Base-by-base conservation (phyloP, 1,284 basidiomycete species). In the Malassezia furfur region DNA sequence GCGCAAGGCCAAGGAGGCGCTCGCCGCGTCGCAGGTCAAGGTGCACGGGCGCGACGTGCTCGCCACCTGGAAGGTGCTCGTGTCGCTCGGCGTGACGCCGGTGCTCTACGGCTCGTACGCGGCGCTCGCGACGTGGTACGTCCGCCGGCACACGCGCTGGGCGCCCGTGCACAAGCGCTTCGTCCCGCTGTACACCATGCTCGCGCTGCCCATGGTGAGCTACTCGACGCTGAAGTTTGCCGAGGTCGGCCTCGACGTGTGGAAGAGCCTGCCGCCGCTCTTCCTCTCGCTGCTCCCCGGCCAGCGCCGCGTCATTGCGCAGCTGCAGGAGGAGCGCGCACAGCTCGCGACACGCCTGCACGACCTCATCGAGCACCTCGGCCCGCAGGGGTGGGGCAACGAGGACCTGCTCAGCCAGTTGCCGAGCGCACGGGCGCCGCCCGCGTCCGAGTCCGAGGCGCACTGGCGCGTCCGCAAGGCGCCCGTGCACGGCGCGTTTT, bases 1-100 rank as follows among this genome's bases (percentile, higher is more conserved):
- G 60, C 82, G 82, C 72, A 98, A 96, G 76, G 91, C 93, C 9
- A 90, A 88, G 82, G 93, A 96, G 82, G 94, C 94, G 2, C 84
- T 98, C 54, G 93, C 91, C 39, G 91, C 88, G 8, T 96, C 93
- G 11, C 85, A 84, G 10, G 94, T 98, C 74, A 99, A 99, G 78
- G 83, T 99, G 56, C 87, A 88, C 34, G 94, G 85, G 28, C 83
- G 88, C 47, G 94, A 99, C 74, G 94, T 98, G 12, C 79, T 99
- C 15, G 94, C 91, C 0, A 91, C 91, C 2, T 98, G 94, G 94
- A 98, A 99, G 76, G 84, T 99, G 31, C 81, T 99, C 44, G 91
- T 98, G 51, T 93, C 90, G 11, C 80, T 98, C 48, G 94, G 86
- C 21, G 80, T 90, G 36, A 86, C 89, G 7, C 93, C 94, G 7